Base-by-base conservation (phyloP, 129 eudicot genomes). In the Flaveria sonorensis region DNA sequence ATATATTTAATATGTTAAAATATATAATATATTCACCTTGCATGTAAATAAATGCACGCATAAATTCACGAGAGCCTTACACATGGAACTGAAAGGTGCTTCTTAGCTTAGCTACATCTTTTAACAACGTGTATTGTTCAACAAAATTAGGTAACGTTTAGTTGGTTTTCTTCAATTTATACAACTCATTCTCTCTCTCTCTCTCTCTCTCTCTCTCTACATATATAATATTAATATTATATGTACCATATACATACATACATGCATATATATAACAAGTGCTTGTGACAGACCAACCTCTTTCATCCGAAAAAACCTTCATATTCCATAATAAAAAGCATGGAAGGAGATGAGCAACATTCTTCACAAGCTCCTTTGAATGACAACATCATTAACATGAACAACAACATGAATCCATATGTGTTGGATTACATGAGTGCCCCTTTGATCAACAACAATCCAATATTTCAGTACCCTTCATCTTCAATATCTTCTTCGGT, bases 101-200 rank as follows among this genome's bases (percentile, higher is more conserved):
- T 47, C 67, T 71, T 77, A 61, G 83, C 72, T 79, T 60, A 69
- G 74, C 87, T 75, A 79, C 74, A 55, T 79, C 60, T 59, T 74
- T 72, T 81, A 81, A 80, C 75, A 52, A 80, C 56, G 36, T 77
- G 69, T 87, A 93, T 84, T 81, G 96, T 89, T 92, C 87, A 89
- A 88, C 96, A 79, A 83, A 92, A 84, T 83, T 87, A 89, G 93
- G 93, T 89, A 75, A 77, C 73, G 52, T 89, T 68, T 86, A 78
- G 97, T 89, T 92, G 96, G 96, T 85, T 83, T 83, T 77, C 80
- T 70, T 74, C 81, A 74, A 46, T 63, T 15, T 50, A 39, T 72
- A 84, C 92, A 87, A 90, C 85, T 66, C 83, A 76, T 59, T 60
- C 70, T 68, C 43, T 64, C 73, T 80, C 51, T 45, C 51, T 65